Base-by-base conservation (phyloP, 805 yeast genomes). In the Myxozyma neglecta region DNA sequence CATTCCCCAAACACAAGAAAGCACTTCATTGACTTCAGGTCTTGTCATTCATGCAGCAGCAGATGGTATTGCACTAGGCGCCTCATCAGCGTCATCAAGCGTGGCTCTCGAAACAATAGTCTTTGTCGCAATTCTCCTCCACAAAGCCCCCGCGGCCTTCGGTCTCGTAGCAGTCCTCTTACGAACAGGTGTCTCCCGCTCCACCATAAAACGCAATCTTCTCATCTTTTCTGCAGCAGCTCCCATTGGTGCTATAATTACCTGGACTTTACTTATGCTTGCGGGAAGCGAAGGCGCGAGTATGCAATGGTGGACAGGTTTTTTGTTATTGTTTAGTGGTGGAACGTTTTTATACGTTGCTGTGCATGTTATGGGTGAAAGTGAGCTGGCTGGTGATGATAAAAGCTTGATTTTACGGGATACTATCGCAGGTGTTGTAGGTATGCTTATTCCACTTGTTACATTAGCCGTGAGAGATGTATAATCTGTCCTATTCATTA, bases 301-400 rank as follows among this genome's bases (percentile, higher is more conserved):
- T 34, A 66, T 72, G 60, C 73, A 75, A 34, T 76, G 79, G 70
- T 74, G 77, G 66, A 75, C 85, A 24, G 89, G 88, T 0, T 70
- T 80, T n/a, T 72, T 88, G 52, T 72, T 87, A 50, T 73, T 86
- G 3, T 83, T 86, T 68, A 81, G 87, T 60, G 89, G 88, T 8
- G 94, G 94, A 8, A 85, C 90, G 0, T 88, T 88, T 69, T 70
- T 87, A 32, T 88, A 81, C 68, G 89, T 88, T 40, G 88, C 90
- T 10, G 77, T 84, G 66, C 89, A 88, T 69, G 83, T 87, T 2
- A 78, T 85, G 76, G 74, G 77, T 53, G 82, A 80, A 20, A 45
- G 68, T 34, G 57, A 54, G 14, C 67, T 60, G 13, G 57, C 40
- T 14, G 61, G 47, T 29, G 58, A 68, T 36, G 40, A 50, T 6